Percentiles rank a stretch among this genome's conserved stretches.
Evolutionary conservation across 139 green algal genomes (phyloP).

Genomic region (Prasinococcaceae sp.): DNA sequence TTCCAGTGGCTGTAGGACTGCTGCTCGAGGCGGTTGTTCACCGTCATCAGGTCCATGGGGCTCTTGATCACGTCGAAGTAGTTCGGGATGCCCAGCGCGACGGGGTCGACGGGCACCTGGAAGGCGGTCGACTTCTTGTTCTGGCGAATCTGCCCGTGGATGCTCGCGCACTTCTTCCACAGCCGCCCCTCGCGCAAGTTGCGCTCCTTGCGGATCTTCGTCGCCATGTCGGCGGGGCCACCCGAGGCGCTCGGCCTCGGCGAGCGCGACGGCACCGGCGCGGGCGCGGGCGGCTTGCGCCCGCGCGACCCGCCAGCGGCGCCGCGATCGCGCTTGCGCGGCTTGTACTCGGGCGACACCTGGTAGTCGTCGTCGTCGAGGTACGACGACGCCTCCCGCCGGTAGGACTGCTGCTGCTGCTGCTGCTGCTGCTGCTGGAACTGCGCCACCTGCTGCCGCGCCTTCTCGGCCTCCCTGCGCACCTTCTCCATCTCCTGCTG

Average conservation of each 20-base stretch:
- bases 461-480: background rate
- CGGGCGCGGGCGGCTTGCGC: background rate
- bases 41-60: constrained; percentile 19
- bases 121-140: too few relatives aligned
- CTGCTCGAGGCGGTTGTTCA: constrained; percentile 1
- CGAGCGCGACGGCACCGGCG: too few relatives aligned
- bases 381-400: background rate
- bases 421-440: background rate
- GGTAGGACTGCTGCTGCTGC: background rate
- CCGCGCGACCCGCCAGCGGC: background rate
- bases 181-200: too few relatives aligned
- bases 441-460: background rate
- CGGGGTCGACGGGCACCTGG: constrained; percentile 4
- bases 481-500: background rate
- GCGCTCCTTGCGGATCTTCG: too few relatives aligned
- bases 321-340: background rate
- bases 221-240: too few relatives aligned
- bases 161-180: too few relatives aligned
- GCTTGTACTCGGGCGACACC: background rate
- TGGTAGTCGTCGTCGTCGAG: constrained; percentile 1
- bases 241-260: background rate
- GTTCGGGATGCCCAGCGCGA: constrained; percentile 9
- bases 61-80: constrained; percentile 19
- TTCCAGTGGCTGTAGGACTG: background rate
- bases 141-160: too few relatives aligned